Percentiles rank a stretch among this genome's conserved stretches.
Evolutionary conservation across 1,139 yeast genomes (phyloP).

Genomic region (Torulaspora pretoriensis): DNA sequence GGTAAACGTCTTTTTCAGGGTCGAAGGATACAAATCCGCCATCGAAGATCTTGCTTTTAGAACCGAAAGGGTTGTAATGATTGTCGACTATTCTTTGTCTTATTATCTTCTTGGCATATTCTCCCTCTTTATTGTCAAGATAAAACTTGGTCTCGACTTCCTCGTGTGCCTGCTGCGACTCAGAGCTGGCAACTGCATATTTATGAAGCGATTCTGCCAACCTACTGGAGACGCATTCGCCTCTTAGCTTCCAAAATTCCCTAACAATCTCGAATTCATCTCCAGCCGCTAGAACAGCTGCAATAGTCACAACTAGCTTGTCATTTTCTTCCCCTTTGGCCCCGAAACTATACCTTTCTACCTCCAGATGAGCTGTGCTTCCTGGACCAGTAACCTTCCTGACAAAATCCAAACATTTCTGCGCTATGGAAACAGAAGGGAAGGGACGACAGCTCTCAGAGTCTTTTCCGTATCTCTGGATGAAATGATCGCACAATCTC

Average conservation of each 20-base stretch:
- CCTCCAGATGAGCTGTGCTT: conserved; percentile 15
- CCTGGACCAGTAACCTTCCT: conserved; percentile 10
- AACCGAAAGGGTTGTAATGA: conserved; percentile 39
- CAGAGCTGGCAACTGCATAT: not conserved
- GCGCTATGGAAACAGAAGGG: conserved; percentile 14
- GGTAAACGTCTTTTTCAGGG: conserved; percentile 51
- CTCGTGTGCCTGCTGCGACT: not conserved
- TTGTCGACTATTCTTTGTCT: conserved; percentile 66
- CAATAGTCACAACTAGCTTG: conserved; percentile 8
- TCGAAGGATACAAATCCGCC: conserved; percentile 27
- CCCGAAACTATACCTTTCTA: conserved; percentile 9
- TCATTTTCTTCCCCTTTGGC: not conserved
- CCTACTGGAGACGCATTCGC: conserved; percentile 19
- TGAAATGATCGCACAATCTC: conserved; percentile 12
- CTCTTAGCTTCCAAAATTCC: conserved; percentile 19
- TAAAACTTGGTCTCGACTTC: conserved; percentile 45
- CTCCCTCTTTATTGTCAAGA: conserved; percentile 76
- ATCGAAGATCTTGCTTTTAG: not conserved
- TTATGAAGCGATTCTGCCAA: conserved; percentile 12
- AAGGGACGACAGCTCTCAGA: conserved; percentile 17
- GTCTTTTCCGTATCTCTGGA: conserved; percentile 12
- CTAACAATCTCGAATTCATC: conserved; percentile 16
- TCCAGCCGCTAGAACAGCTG: conserved; percentile 16
- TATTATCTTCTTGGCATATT: conserved; percentile 66
- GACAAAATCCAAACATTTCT: conserved; percentile 13